Evolutionary conservation across 2,329 filamentous ascomycete genomes (phyloP).

Genomic region (Colletotrichum kahawae): DNA sequence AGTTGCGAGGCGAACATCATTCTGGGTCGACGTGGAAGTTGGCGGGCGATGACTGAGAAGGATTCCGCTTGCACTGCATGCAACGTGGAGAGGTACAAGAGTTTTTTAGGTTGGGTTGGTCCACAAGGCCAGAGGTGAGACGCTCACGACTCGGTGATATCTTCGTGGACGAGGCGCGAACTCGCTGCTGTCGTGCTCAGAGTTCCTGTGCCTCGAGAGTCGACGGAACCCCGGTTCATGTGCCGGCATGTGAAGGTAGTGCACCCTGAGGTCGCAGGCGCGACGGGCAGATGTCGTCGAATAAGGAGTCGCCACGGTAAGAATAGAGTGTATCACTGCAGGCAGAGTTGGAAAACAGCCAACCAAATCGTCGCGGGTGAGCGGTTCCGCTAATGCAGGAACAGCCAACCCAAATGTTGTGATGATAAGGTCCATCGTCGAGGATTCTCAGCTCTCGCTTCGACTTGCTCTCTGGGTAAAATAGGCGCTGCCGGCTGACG

Average conservation of each 20-base stretch:
- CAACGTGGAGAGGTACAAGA: not conserved
- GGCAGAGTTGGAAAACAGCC: not conserved
- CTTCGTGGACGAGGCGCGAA: not conserved
- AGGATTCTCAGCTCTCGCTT: not conserved
- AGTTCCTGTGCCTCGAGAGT: not conserved
- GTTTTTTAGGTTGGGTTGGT: not conserved
- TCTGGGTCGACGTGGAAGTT: not conserved
- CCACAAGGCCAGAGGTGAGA: not conserved
- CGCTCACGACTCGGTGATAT: not conserved
- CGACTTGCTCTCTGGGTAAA: not conserved
- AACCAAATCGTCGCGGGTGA: not conserved
- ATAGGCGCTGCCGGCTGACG: not conserved
- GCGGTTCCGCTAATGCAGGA: slow-evolving; percentile 20
- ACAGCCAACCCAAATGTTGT: slow-evolving; percentile 9
- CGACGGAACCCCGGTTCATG: not conserved
- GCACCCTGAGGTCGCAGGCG: not conserved
- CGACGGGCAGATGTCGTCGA: not conserved
- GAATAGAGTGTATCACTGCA: not conserved
- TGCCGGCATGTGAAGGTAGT: not conserved
- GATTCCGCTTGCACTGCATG: not conserved
- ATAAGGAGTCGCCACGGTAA: slow-evolving; percentile 14
- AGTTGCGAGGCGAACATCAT: not conserved
- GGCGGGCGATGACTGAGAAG: not conserved
- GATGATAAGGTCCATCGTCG: not conserved
- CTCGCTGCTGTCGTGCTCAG: not conserved